phyloP scores from a whole-genome alignment of 1,284 basidiomycete genomes.

The Cryptococcus amylolentus region DNA sequence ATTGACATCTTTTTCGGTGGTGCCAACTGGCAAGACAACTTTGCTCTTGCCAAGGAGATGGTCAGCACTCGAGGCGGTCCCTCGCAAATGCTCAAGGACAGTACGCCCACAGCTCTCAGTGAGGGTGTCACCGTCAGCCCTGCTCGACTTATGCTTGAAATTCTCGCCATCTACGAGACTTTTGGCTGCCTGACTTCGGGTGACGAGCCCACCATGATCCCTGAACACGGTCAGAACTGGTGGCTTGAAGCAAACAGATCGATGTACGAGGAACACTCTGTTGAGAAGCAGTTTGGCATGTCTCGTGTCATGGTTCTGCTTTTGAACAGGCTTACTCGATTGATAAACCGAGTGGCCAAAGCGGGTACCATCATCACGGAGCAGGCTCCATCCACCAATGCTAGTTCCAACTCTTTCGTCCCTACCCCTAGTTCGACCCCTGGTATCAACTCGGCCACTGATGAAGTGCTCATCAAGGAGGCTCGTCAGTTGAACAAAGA shows the following conservation, averaged over 20 bases:
- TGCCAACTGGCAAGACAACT: constrained; percentile 52
- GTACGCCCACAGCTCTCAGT: constrained; percentile 29
- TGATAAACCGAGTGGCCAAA: constrained; percentile 29
- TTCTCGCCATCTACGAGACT: constrained; percentile 54
- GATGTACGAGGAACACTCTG: constrained; percentile 50
- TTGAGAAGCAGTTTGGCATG: constrained; percentile 56
- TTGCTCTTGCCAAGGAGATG: constrained; percentile 51
- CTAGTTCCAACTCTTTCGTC: background rate
- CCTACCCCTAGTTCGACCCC: constrained; percentile 1
- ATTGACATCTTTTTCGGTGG: constrained; percentile 55
- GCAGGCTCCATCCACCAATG: background rate
- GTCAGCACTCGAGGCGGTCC: constrained; percentile 50
- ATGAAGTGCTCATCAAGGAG: constrained; percentile 26
- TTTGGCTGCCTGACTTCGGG: constrained; percentile 53
- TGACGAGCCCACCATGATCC: constrained; percentile 50
- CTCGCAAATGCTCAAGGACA: constrained; percentile 41
- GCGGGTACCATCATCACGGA: constrained; percentile 7
- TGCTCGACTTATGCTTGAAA: constrained; percentile 52
- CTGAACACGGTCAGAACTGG: constrained; percentile 49
- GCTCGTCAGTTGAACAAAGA: constrained; percentile 41
- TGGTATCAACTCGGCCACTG: constrained; percentile 33
- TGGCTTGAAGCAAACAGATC: constrained; percentile 45
- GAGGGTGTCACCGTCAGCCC: constrained; percentile 50
- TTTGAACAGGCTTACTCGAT: constrained; percentile 35
- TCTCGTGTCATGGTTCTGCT: constrained; percentile 46